Evolutionary conservation across 352 stramenopile species (phyloP).

Genomic region (Phytophthora pluvialis): DNA sequence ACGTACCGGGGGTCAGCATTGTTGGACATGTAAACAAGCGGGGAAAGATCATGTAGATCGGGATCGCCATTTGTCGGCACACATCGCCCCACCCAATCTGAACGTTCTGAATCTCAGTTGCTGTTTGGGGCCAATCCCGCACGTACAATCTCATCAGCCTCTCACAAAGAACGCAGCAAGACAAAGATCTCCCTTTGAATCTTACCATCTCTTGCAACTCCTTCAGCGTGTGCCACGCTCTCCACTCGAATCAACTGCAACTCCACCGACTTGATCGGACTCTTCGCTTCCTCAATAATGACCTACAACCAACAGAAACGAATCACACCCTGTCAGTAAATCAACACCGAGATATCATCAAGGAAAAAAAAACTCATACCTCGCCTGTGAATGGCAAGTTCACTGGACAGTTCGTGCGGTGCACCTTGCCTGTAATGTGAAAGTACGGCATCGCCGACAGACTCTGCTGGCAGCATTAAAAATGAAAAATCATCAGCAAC

Average conservation of each 20-base stretch:
- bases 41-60: slow-evolving; percentile 96
- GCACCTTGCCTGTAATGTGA: slow-evolving; percentile 80
- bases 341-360: too few species aligned
- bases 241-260: slow-evolving; percentile 92
- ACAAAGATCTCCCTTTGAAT: background rate
- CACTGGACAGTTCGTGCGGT: slow-evolving; percentile 91
- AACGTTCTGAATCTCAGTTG: slow-evolving; percentile 95
- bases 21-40: slow-evolving; percentile 92
- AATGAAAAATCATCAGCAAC: slow-evolving; percentile 8
- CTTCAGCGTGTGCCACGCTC: slow-evolving; percentile 80
- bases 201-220: slow-evolving; percentile 80
- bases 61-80: slow-evolving; percentile 88
- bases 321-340: background rate
- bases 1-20: slow-evolving; percentile 79
- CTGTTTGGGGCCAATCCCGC: slow-evolving; percentile 34
- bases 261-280: slow-evolving; percentile 88
- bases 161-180: background rate
- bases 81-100: slow-evolving; percentile 94
- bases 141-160: background rate
- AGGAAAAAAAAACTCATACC: slow-evolving; percentile 37
- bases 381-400: slow-evolving; percentile 91
- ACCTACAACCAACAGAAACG: slow-evolving; percentile 44
- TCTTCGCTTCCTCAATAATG: slow-evolving; percentile 76
- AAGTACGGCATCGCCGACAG: slow-evolving; percentile 75
- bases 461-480: slow-evolving; percentile 46